phyloP scores from a whole-genome alignment of 129 eudicot genomes.

The Ambrosia artemisiifolia region DNA sequence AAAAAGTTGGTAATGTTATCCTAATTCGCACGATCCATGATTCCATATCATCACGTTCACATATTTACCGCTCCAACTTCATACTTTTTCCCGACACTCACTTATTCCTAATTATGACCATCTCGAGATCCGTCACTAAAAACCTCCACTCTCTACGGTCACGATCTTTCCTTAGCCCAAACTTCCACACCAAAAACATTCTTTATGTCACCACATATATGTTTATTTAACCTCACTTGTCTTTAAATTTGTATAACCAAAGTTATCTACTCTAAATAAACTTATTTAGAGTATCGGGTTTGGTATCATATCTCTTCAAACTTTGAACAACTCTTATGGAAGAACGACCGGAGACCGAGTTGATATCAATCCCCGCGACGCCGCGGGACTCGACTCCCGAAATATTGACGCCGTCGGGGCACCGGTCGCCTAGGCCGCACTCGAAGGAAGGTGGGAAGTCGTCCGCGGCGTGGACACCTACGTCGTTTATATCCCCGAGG shows the following conservation, averaged over 20 bases:
- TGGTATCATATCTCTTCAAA: neutral
- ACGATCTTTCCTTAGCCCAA: conserved; percentile 27
- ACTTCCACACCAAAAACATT: conserved; percentile 33
- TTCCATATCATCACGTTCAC: conserved; percentile 16
- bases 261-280: neutral
- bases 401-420: conserved; percentile 61
- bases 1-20: neutral
- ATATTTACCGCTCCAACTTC: conserved; percentile 26
- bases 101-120: conserved; percentile 26
- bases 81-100: conserved; percentile 33
- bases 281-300: too few species aligned
- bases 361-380: conserved; percentile 77
- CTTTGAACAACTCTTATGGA: conserved; percentile 32
- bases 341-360: conserved; percentile 44
- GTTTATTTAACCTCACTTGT: neutral
- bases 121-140: conserved; percentile 27
- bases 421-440: conserved; percentile 53
- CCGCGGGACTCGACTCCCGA: conserved; percentile 72
- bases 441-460: conserved; percentile 48
- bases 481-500: conserved; percentile 72
- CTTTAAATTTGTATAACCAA: neutral
- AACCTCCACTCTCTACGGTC: conserved; percentile 32
- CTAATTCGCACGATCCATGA: neutral
- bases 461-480: conserved; percentile 54
- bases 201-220: conserved; percentile 7